These are phyloP conservation scores for Scleroderma bovista DNA, from an alignment of 768 basidiomycete species.

Conservation along the genomic window DNA sequence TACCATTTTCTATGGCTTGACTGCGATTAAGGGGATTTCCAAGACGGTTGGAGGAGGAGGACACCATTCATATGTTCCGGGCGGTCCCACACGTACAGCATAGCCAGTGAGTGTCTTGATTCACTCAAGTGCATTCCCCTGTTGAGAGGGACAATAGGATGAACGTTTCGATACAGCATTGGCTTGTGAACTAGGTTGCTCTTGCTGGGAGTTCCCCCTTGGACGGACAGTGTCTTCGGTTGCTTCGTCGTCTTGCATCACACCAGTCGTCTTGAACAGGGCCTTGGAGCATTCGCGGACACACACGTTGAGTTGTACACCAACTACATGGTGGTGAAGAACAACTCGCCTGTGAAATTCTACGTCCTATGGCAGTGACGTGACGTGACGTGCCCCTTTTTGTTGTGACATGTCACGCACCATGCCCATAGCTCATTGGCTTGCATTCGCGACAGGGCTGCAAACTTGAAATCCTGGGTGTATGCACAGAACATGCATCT, in stretches of 20 bases:
- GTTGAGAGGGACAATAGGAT: not conserved
- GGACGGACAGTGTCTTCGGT: not conserved
- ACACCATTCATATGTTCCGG: not conserved
- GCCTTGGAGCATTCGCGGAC: constrained; percentile 4
- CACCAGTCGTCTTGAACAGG: constrained; percentile 2
- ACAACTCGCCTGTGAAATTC: constrained; percentile 7
- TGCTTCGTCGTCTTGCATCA: constrained; percentile 5
- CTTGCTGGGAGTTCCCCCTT: not conserved
- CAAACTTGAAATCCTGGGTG: not conserved
- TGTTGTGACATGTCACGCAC: not conserved
- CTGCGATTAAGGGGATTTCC: not conserved
- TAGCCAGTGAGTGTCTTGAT: constrained; percentile 9
- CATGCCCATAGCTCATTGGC: not conserved
- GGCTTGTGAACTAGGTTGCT: not conserved
- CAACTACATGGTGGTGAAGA: constrained; percentile 6
- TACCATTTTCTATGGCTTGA: not conserved
- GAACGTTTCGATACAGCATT: not conserved
- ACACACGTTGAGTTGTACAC: constrained; percentile 8
- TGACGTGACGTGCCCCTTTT: constrained; percentile 9
- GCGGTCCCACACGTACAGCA: not conserved
- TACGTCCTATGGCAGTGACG: not conserved
- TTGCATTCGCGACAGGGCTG: not conserved
- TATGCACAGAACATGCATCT: not conserved
- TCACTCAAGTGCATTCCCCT: constrained; percentile 3
- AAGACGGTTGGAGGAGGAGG: not conserved